These are phyloP conservation scores for Vinca minor DNA, from an alignment of 257 asterid genomes.

Conservation along the genomic window DNA sequence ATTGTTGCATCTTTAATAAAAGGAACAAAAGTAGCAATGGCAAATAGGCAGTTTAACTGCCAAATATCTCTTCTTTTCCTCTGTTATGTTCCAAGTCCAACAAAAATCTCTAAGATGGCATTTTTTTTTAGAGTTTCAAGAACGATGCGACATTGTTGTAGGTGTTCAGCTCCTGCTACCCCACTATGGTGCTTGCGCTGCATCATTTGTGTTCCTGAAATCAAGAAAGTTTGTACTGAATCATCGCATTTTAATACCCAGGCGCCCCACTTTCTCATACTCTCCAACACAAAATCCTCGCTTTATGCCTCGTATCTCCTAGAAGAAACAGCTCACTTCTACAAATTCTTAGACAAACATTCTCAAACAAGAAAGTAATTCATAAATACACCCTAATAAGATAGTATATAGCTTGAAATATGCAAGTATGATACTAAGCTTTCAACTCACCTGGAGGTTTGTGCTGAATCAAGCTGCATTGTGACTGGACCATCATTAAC, in stretches of 20 bases:
- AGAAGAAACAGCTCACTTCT: too few relatives aligned
- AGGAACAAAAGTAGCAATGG: neutral
- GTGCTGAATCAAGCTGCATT: conserved; percentile 82
- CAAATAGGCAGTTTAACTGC: neutral
- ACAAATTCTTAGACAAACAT: too few relatives aligned
- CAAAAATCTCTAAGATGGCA: neutral
- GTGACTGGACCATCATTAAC: conserved; percentile 93
- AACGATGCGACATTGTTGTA: neutral
- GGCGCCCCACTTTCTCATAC: neutral
- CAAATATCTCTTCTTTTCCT: neutral
- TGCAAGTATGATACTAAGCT: neutral
- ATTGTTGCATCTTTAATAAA: neutral
- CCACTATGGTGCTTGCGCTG: conserved; percentile 2
- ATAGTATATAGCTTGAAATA: neutral
- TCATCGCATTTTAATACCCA: neutral
- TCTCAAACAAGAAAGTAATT: too few relatives aligned
- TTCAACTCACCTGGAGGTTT: conserved; percentile 44
- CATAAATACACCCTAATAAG: too few relatives aligned
- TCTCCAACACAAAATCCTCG: too few relatives aligned
- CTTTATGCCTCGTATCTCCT: too few relatives aligned
- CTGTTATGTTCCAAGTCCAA: neutral
- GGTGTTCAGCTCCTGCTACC: neutral
- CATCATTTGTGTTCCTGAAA: conserved; percentile 10
- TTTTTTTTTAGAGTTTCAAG: neutral
- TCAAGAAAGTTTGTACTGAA: neutral